Base-by-base conservation (phyloP, 345 rosid genomes). In the Pelargonium nanum region DNA sequence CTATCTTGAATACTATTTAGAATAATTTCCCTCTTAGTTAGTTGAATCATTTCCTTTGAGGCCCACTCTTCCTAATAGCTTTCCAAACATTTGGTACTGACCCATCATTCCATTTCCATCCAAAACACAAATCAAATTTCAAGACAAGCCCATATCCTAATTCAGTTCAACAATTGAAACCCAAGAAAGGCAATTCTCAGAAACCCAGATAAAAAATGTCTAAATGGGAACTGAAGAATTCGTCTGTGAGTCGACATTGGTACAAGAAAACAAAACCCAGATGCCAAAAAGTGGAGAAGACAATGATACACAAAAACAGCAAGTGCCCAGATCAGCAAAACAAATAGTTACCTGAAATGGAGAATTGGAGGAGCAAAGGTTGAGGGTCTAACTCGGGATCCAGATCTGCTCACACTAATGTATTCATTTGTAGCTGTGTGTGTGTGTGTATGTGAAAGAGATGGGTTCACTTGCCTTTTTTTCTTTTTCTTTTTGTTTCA, bases 341-440 rank as follows among this genome's bases (percentile, higher is more conserved):
- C 21, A 20, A 22, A 32, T 10, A 19, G 1, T 30, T 59, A 72
- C 72, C 69, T 68, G 67, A 68, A 26, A 53, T 21, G 50, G 52
- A 59, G 4, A 53, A 68, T 32, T 34, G 22, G 69, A 25, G 26
- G 60, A 51, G 34, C 22, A 4, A 13, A 28, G 22, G 52, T 24
- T 59, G 19, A 54, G 40, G 10, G 40, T 30, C 1, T 30, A 30
- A n/a, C n/a, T 30, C 40, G 40, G 40, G 72, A 65, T 68, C 73
- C 70, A 73, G 77, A 73, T 73, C 73, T 65, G 64, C 54, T 4
- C 48, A 6, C 48, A n/a, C n/a, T n/a, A n/a, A n/a, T n/a, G n/a
- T n/a, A n/a, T n/a, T n/a, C n/a, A n/a, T n/a, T n/a, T n/a, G n/a
- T n/a, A n/a, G n/a, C n/a, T n/a, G n/a, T n/a, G n/a, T n/a, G n/a